Evolutionary conservation across 176 grass and related monocot species (phyloP), one percentile per base, ranked within the genome.

Genomic region (Aegilops longissima): DNA sequence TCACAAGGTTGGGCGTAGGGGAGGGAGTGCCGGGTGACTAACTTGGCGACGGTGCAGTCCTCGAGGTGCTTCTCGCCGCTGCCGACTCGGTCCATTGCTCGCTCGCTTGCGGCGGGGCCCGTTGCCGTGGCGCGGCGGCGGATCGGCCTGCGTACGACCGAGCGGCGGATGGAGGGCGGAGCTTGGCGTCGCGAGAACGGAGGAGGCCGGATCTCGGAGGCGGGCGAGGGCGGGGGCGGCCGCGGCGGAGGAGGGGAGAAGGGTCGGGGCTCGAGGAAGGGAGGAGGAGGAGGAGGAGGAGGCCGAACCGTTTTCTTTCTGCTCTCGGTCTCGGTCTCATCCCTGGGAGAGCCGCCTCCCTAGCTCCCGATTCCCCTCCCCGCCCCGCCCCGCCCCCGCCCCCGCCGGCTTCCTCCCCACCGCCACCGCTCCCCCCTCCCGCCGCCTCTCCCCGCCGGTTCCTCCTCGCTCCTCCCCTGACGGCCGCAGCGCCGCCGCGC

Each of bases 11-110:
- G 2, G 17, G 5, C 31, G 59, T 0, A 76, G 54, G 30, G 12
- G 2, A 80, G 80, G 61, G 81, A 75, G 70, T 70, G 38, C 29
- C 18, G 54, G 0, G 54, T 40, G 45, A 90, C 91, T 86, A 47
- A 98, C 97, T 98, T 98, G 25, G 97, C 40, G 52, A 98, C 94
- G 12, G 94, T 82, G 88, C 97, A 98, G 59, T 98, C 97, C 85
- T 94, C 97, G n/a, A 98, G 91, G 5, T 98, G 92, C 97, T 98
- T 98, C 82, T 91, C 91, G 42, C 88, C 86, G 52, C 90, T 68
- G 39, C 90, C 92, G 66, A 89, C 76, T 35, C 88, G 76, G 12
- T 91, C 90, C 90, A 91, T 91, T 8, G 73, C 73, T n/a, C 1
- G 17, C 3, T 27, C 1, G 17, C 3, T 27, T 54, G 31, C 40